These are phyloP conservation scores for Rhododendron simsii DNA, from an alignment of 148 eudicot genomes.

Conservation along the genomic window DNA sequence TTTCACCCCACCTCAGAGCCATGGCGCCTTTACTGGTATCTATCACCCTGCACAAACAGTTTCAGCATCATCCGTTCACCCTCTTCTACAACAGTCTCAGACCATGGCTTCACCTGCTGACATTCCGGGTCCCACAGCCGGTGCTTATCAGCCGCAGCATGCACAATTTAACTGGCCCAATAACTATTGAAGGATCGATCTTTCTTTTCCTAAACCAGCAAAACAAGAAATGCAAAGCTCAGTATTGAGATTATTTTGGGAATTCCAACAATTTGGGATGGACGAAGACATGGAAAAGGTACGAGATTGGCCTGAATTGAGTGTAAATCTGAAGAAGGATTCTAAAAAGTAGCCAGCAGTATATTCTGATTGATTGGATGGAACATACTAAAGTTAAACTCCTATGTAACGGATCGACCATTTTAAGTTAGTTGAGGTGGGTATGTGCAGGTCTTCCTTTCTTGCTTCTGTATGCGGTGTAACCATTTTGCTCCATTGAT, in stretches of 20 bases:
- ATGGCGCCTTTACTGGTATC: constrained; percentile 51
- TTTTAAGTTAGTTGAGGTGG: constrained; percentile 12
- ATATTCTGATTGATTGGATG: constrained; percentile 20
- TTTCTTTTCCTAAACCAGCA: constrained; percentile 17
- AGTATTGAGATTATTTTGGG: constrained; percentile 25
- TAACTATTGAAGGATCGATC: constrained; percentile 43
- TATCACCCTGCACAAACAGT: constrained; percentile 68
- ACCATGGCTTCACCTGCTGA: constrained; percentile 57
- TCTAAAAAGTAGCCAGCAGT: constrained; percentile 15
- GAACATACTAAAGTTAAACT: constrained; percentile 24
- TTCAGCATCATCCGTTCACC: constrained; percentile 51
- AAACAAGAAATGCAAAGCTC: constrained; percentile 20
- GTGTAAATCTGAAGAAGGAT: constrained; percentile 30
- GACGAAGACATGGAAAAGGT: constrained; percentile 7
- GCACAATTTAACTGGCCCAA: constrained; percentile 76
- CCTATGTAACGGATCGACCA: constrained; percentile 18
- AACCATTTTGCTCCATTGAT: constrained; percentile 7
- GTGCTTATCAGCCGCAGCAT: constrained; percentile 65
- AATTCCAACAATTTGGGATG: constrained; percentile 16
- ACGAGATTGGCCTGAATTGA: constrained; percentile 19
- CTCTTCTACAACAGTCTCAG: constrained; percentile 75
- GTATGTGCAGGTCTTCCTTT: constrained; percentile 23
- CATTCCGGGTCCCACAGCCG: constrained; percentile 51
- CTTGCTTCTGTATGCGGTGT: constrained; percentile 17
- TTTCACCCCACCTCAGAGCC: constrained; percentile 59